Evolutionary conservation across 495 filamentous ascomycete genomes (phyloP), one percentile per base, ranked within the genome.

Genomic region (Parmelia sp.): DNA sequence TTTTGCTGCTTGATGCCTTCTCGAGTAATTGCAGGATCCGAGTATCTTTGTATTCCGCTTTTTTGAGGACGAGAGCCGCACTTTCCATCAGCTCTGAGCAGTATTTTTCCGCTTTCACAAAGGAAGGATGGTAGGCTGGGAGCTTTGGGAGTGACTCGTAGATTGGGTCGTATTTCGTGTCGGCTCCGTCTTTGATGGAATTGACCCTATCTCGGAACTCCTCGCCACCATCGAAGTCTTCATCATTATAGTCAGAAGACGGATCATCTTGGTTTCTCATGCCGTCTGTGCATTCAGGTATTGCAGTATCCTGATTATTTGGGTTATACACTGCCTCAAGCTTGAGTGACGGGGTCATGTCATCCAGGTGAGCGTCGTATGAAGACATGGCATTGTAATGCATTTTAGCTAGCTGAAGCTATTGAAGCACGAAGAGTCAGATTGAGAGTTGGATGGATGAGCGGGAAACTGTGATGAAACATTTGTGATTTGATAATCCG

Each of bases 71-170:
- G 14, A 15, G 8, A 27, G 27, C 21, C 42, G 57, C 63, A 23
- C n/a, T 27, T n/a, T 44, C 37, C 23, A 65, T 40, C 1, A 65
- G 15, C 7, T 65, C 33, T 35, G 27, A 36, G n/a, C 57, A 65
- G 4, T 39, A 27, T 19, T 1, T 42, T 23, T 61, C 57, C 3
- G 42, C 57, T 1, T 61, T 65, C 14, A 35, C 17, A 15, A 65
- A 61, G 17, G 63, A 65, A 29, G 63, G 57, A 19, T 60, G 35
- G 23, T 60, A 65, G 12, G 63, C 47, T 0, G 63, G 45, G 10
- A 61, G 57, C 6, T 35, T 35, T 23, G 36, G 63, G 21, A 33
- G 44, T 21, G n/a, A 14, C 44, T 61, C 42, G 29, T 15, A 33
- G 3, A 23, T 23, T 31, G 15, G 35, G 36, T 25, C 44, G 35